Conservation (phyloP, 345 rosid genomes). For the Psidium friedrichsthalianum region DNA sequence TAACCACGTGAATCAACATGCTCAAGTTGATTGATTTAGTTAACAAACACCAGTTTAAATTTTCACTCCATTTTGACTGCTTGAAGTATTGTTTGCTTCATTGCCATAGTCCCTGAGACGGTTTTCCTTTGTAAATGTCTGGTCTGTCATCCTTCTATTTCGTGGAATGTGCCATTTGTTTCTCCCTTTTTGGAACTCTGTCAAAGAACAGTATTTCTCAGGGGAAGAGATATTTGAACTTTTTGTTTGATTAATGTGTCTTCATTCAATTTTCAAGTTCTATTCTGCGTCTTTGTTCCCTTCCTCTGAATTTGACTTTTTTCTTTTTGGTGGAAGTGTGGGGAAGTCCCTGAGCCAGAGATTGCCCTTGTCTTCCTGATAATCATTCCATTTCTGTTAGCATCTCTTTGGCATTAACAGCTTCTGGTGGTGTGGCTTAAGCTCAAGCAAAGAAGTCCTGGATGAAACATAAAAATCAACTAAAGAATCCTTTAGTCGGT, state of each 20-base stretch:
- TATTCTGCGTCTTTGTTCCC: background rate
- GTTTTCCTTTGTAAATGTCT: background rate
- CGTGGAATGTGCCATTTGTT: background rate
- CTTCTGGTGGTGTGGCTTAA: background rate
- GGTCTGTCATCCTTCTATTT: background rate
- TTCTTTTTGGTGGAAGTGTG: background rate
- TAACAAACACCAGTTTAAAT: background rate
- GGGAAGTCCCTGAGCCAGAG: background rate
- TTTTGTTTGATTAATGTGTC: background rate
- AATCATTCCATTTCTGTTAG: background rate
- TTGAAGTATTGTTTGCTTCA: background rate
- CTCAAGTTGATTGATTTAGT: background rate
- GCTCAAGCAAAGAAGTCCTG: background rate
- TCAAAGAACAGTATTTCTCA: background rate
- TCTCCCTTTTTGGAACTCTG: background rate
- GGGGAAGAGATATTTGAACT: background rate
- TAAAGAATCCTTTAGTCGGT: background rate
- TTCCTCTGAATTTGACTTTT: background rate
- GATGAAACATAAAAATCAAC: background rate
- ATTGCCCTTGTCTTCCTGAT: background rate
- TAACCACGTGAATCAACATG: background rate
- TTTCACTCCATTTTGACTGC: background rate
- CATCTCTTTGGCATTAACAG: background rate
- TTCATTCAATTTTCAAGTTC: background rate
- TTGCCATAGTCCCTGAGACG: background rate